phyloP scores from a whole-genome alignment of 352 stramenopile genomes.

The Blastocystis sp. region DNA sequence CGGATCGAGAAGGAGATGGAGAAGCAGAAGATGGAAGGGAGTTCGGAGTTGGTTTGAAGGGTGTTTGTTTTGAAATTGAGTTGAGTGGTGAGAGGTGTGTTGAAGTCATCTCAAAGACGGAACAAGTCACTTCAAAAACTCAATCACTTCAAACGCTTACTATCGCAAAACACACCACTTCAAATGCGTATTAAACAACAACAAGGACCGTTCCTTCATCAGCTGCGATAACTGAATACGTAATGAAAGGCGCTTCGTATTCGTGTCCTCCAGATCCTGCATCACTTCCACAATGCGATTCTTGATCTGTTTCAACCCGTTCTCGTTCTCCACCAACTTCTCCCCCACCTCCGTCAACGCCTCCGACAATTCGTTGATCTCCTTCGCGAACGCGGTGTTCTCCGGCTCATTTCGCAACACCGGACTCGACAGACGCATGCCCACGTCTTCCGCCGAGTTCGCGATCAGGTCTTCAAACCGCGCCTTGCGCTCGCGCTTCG shows the following conservation, averaged over 20 bases:
- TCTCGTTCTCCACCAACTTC: background rate
- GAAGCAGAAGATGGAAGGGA: background rate
- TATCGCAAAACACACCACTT: slow-evolving; percentile 45
- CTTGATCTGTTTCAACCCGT: background rate
- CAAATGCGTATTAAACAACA: background rate
- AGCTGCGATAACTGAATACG: slow-evolving; percentile 61
- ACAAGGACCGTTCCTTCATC: slow-evolving; percentile 60
- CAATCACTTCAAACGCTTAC: too few relatives aligned
- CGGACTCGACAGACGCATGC: background rate
- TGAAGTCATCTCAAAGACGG: too few relatives aligned
- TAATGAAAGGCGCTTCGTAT: slow-evolving; percentile 57
- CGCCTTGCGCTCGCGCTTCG: background rate
- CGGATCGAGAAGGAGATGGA: background rate
- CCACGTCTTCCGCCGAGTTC: background rate
- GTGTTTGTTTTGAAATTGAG: slow-evolving; percentile 17
- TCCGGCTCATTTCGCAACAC: background rate
- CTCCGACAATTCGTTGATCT: background rate
- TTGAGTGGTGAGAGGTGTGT: too few relatives aligned
- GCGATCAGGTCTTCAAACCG: background rate
- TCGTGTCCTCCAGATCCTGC: slow-evolving; percentile 60
- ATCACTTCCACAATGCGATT: slow-evolving; percentile 14
- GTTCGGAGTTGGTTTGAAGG: background rate
- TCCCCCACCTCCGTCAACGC: background rate
- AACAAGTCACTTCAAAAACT: too few relatives aligned
- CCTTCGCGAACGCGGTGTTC: background rate